Conservation (phyloP, 2,329 filamentous ascomycete species). For the Trichoderma oligosporum region DNA sequence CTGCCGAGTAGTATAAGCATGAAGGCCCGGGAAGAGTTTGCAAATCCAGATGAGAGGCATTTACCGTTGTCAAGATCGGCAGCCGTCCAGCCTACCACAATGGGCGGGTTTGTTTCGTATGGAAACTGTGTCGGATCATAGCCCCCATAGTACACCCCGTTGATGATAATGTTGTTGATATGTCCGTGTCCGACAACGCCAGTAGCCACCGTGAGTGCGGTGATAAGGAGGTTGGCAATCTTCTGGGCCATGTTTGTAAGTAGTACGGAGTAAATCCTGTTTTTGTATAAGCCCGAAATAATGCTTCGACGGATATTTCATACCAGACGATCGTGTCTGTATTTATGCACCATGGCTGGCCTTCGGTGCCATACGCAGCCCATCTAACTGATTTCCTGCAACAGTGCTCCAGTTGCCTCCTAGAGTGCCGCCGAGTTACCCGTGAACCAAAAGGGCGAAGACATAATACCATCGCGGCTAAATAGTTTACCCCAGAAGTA, state of each 20-base stretch:
- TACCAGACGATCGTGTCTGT: conserved; percentile 6
- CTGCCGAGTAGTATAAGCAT: background rate
- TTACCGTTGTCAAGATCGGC: conserved; percentile 39
- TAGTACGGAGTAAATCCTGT: background rate
- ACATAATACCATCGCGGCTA: conserved; percentile 5
- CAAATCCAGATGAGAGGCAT: background rate
- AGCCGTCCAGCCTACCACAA: conserved; percentile 40
- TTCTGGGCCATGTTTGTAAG: conserved; percentile 9
- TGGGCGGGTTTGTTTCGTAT: conserved; percentile 36
- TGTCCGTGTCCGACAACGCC: conserved; percentile 34
- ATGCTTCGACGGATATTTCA: background rate
- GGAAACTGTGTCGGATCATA: conserved; percentile 39
- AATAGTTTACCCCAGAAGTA: conserved; percentile 5
- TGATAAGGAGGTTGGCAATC: conserved; percentile 3
- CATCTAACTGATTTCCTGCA: background rate
- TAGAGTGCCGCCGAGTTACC: background rate
- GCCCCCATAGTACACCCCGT: conserved; percentile 41
- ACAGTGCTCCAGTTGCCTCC: background rate
- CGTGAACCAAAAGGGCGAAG: background rate
- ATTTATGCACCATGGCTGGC: conserved; percentile 9
- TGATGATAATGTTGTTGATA: conserved; percentile 41
- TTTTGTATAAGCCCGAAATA: background rate
- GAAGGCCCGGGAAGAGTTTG: background rate
- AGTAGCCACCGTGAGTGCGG: conserved; percentile 6
- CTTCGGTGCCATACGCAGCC: background rate